Base-by-base conservation (phyloP, 1,284 basidiomycete species). In the Trichosporon inkin region DNA sequence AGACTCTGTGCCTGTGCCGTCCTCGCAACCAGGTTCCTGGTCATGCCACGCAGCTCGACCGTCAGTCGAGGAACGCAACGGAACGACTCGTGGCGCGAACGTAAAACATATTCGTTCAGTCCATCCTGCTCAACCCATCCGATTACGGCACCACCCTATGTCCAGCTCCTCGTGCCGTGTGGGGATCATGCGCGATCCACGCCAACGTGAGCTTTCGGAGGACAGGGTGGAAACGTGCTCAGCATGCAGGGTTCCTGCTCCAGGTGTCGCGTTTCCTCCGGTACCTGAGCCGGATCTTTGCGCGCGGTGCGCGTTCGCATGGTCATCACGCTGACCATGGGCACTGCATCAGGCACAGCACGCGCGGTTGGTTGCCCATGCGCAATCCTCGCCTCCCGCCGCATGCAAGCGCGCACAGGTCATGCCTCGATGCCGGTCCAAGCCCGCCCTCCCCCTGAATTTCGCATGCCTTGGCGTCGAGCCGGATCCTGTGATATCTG, bases 11-110 rank as follows among this genome's bases (percentile, higher is more conserved):
- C 44, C 44, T 49, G 44, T 22, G 44, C 44, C 44, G 44, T 49
- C 44, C 44, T 49, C 44, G 44, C 44, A 49, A 49, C 44, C 44
- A 49, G 41, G 41, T 44, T 44, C 41, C 41, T 47, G 41, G 22
- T 20, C 16, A 47, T 24, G 28, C 28, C 28, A 32, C 28, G 28
- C 28, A 32, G 8, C 28, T 32, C 41, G 22, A 14, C 41, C n/a
- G 20, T 14, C 11, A 5, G 24, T 3, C 14, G 28, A 49, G 44
- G 44, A 14, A 49, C 44, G 44, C 6, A 4, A 32, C 44, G 44
- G 14, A 4, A 32, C 44, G 24, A 49, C 44, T 22, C 44, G 44
- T 49, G 44, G 44, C 44, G 44, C 24, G 22, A 49, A 49, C 44
- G 44, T 49, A 49, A 49, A 49, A 49, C 44, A 49, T 4, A 28